phyloP scores from a whole-genome alignment of 2,329 filamentous ascomycete genomes.

The Fusarium sambucinum region DNA sequence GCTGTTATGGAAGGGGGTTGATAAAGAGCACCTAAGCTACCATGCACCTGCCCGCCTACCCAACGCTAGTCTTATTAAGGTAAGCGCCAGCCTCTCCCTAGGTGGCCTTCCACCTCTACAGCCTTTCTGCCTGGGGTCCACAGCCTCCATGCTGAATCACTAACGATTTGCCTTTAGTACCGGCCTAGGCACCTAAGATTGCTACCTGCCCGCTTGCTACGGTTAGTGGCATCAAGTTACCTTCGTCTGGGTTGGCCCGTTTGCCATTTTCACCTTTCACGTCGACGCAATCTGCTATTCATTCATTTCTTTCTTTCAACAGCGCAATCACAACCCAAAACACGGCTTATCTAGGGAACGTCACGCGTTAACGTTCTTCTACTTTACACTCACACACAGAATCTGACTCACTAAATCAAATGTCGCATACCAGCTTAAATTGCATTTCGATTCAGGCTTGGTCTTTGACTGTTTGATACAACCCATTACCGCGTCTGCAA shows the following conservation, averaged over 20 bases:
- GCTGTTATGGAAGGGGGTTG: slow-evolving; percentile 15
- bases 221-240: background rate
- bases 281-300: background rate
- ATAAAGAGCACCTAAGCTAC: slow-evolving; percentile 9
- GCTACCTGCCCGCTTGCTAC: background rate
- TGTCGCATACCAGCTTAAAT: slow-evolving; percentile 43
- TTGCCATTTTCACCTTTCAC: slow-evolving; percentile 15
- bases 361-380: slow-evolving; percentile 4
- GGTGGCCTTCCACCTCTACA: slow-evolving; percentile 26
- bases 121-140: slow-evolving; percentile 32
- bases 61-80: slow-evolving; percentile 32
- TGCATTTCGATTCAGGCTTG: slow-evolving; percentile 26
- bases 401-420: slow-evolving; percentile 36
- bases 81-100: slow-evolving; percentile 40
- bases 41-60: background rate
- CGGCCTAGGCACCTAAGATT: background rate
- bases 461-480: slow-evolving; percentile 37
- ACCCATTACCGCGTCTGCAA: slow-evolving; percentile 17
- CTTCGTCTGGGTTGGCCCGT: background rate
- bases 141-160: slow-evolving; percentile 1
- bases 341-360: background rate
- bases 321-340: background rate
- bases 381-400: background rate
- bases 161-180: slow-evolving; percentile 1
- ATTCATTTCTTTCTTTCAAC: slow-evolving; percentile 7